Evolutionary conservation across 177 flowering plant genomes (phyloP).

Genomic region (Vitis hybrid): DNA sequence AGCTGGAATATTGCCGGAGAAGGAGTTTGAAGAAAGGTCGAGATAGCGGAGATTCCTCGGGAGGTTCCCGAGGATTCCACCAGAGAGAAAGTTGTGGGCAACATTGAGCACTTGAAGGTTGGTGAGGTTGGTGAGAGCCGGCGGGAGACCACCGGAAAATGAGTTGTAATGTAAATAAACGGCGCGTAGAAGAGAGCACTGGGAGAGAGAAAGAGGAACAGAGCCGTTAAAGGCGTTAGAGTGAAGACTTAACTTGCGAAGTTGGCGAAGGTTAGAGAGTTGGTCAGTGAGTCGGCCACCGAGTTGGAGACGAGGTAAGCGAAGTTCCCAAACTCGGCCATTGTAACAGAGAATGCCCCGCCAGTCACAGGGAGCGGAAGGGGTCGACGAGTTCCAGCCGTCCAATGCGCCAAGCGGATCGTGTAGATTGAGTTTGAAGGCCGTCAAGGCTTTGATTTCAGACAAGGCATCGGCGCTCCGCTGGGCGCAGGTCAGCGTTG

Average conservation of each 20-base stretch:
- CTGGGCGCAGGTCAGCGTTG: constrained; percentile 3
- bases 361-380: constrained; percentile 86
- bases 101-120: constrained; percentile 54
- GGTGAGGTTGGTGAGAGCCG: constrained; percentile 42
- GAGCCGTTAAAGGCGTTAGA: constrained; percentile 64
- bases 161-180: constrained; percentile 66
- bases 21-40: constrained; percentile 62
- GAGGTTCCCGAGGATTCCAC: constrained; percentile 33
- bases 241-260: constrained; percentile 70
- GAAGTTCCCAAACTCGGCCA: constrained; percentile 64
- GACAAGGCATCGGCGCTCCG: constrained; percentile 6
- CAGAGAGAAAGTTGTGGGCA: constrained; percentile 60
- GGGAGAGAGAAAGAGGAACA: constrained; percentile 57
- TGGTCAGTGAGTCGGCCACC: constrained; percentile 45
- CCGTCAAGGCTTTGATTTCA: constrained; percentile 39
- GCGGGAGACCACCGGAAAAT: constrained; percentile 61
- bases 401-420: constrained; percentile 53
- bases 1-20: constrained; percentile 59
- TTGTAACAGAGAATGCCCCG: constrained; percentile 63
- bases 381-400: constrained; percentile 50
- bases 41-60: constrained; percentile 46
- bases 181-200: constrained; percentile 56
- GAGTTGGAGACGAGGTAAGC: constrained; percentile 72
- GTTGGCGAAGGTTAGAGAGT: constrained; percentile 35
- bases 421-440: constrained; percentile 39